A percentile compares a stretch with the other conserved stretches of the same genome.
Evolutionary conservation across 345 rosid species (phyloP).

Genomic region (Lepidium didymum): DNA sequence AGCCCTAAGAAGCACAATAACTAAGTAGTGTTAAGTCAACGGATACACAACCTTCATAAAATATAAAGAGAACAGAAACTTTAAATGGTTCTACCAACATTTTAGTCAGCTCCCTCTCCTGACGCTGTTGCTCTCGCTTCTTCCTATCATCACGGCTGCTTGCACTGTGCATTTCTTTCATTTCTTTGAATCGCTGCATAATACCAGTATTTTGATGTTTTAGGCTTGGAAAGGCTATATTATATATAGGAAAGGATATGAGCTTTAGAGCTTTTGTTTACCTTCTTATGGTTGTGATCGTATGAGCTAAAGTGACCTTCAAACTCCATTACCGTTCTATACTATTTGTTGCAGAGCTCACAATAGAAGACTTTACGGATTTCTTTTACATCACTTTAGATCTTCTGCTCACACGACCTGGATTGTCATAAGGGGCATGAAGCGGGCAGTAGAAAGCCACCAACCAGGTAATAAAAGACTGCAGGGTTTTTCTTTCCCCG

Average conservation of each 20-base stretch:
- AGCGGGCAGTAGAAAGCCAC: conserved; percentile 99
- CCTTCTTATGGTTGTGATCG: conserved; percentile 99
- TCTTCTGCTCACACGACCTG: conserved; percentile 99
- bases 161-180: conserved; percentile 85
- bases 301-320: conserved; percentile 94
- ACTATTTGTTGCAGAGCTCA: conserved; percentile 96
- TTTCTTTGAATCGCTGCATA: conserved; percentile 87
- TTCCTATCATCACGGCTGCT: conserved; percentile 90
- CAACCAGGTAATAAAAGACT: conserved; percentile 98
- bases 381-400: conserved; percentile 91
- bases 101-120: conserved; percentile 90
- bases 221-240: not conserved
- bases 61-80: not conserved
- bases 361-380: conserved; percentile 85
- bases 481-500: conserved; percentile 49
- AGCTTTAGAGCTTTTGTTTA: conserved; percentile 11
- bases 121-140: conserved; percentile 84
- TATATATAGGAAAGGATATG: not conserved
- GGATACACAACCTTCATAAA: not conserved
- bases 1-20: conserved; percentile 39
- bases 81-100: conserved; percentile 46
- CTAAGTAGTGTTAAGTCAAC: not conserved
- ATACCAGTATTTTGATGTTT: not conserved
- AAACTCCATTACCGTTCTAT: conserved; percentile 93
- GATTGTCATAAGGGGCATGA: conserved; percentile 99